A percentile compares a stretch with the other conserved stretches of the same genome.
Conservation (phyloP, 2,329 filamentous ascomycete genomes). For the Chrysoporthe cubensis region DNA sequence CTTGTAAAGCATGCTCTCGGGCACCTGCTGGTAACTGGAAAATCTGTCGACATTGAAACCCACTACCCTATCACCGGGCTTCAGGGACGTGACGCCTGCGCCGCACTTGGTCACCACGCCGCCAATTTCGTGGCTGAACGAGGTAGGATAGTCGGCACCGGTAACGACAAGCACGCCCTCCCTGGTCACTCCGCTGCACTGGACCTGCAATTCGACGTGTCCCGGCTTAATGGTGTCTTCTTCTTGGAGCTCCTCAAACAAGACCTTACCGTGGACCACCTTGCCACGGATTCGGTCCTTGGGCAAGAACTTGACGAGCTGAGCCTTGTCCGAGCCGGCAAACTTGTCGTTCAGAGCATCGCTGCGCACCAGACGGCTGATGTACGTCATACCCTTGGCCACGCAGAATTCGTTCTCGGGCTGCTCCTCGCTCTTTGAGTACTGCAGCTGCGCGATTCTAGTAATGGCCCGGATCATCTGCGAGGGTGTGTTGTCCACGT, state of each 20-base stretch:
- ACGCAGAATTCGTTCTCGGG: conserved; percentile 29
- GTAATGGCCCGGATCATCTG: no score
- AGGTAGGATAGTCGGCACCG: conserved; percentile 34
- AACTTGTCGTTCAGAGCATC: conserved; percentile 28
- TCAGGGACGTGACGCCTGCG: no score
- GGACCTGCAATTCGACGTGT: conserved; percentile 33
- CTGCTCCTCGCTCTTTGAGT: background rate
- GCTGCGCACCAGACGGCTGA: conserved; percentile 16
- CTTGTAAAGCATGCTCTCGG: no score
- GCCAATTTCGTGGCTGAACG: conserved; percentile 23
- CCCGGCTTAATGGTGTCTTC: background rate
- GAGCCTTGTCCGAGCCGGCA: conserved; percentile 19
- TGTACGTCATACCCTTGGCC: conserved; percentile 32
- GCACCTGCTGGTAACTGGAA: no score
- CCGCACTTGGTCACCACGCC: no score
- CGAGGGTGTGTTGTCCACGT: conserved; percentile 11
- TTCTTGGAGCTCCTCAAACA: no score
- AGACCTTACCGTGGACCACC: no score
- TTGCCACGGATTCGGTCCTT: no score
- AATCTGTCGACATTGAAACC: no score
- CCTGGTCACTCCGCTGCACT: conserved; percentile 30
- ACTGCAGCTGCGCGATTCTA: no score
- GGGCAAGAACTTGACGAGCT: no score
- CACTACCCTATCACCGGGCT: no score
- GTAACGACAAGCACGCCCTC: conserved; percentile 32